These are phyloP conservation scores for Suillus weaverae DNA, from an alignment of 768 basidiomycete genomes.

Conservation along the genomic window DNA sequence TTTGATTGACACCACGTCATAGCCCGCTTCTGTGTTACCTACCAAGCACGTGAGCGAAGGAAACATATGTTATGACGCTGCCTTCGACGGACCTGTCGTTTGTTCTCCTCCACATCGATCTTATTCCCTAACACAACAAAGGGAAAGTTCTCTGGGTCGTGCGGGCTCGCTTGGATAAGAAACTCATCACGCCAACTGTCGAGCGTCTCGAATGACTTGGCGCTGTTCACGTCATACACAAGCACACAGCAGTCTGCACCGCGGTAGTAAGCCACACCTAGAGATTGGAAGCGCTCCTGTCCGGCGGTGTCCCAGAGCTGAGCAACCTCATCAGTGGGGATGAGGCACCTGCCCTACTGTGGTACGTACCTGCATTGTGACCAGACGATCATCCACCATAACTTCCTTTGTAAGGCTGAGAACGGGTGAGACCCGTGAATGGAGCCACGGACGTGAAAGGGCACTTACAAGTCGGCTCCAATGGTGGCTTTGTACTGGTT, in stretches of 20 bases:
- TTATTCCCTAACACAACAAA: slow-evolving; percentile 99
- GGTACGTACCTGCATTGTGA: slow-evolving; percentile 91
- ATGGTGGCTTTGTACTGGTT: slow-evolving; percentile 99
- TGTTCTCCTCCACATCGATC: slow-evolving; percentile 99
- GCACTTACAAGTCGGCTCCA: slow-evolving; percentile 89
- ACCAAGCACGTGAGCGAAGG: slow-evolving; percentile 7
- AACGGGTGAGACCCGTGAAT: slow-evolving; percentile 21
- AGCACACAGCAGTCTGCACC: slow-evolving; percentile 99
- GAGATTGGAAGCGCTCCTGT: slow-evolving; percentile 98
- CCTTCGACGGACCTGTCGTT: slow-evolving; percentile 74
- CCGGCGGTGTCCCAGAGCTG: slow-evolving; percentile 99
- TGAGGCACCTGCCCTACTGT: neutral
- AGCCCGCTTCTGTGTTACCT: slow-evolving; percentile 99
- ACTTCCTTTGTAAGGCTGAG: slow-evolving; percentile 94
- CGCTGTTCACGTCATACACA: slow-evolving; percentile 98
- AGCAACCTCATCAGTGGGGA: slow-evolving; percentile 4
- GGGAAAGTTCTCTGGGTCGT: slow-evolving; percentile 99
- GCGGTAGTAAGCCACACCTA: slow-evolving; percentile 98
- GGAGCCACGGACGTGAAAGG: slow-evolving; percentile 12
- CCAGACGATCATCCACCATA: slow-evolving; percentile 96
- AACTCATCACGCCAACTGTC: slow-evolving; percentile 99
- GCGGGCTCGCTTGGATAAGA: slow-evolving; percentile 96
- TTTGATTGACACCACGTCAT: slow-evolving; percentile 99
- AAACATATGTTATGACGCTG: neutral
- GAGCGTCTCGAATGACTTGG: slow-evolving; percentile 97